Base-by-base conservation (phyloP, 139 green algal species). In the Coccomyxa sp. region DNA sequence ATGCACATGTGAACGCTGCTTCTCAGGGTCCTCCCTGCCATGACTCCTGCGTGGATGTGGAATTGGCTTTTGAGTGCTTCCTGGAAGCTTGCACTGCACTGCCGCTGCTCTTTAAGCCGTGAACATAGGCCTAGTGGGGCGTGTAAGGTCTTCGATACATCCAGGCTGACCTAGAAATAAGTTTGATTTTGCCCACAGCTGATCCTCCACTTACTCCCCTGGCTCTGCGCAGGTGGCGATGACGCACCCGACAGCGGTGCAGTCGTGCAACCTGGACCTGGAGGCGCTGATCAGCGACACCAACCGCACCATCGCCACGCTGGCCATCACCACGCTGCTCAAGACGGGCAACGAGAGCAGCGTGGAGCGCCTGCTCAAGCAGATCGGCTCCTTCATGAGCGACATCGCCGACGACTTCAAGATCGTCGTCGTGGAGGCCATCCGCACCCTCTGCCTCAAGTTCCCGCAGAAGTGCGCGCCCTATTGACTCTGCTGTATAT, bases 251-350 rank as follows among this genome's bases (percentile, higher is more conserved):
- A 81, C 92, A 44, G 90, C 94, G 0, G 94, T 99, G 7, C 95
- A 95, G 38, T 95, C 94, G 82, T 99, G 97, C 93, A 99, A 99
- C 91, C 97, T 99, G 55, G 96, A 99, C 90, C 97, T 99, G 96
- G 96, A 99, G 92, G 88, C 78, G 16, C 86, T 99, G 18, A 99
- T 99, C 78, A 88, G 83, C 10, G 96, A 99, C 85, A 89, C 90
- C 78, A 97, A 97, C 84, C 89, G 96, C 73, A 95, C 86, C 86
- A 99, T 99, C 41, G 97, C 96, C 40, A 99, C 97, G 29, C 89
- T 99, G 29, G 96, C 96, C 79, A 99, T 99, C 86, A 99, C 96
- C 22, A 99, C 96, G 22, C 89, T 99, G 82, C 92, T 99, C n/a
- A 99, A 99, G 92, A 98, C 95, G 41, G 95, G 96, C 82, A 98